Evolutionary conservation across 169 alveolate genomes (phyloP).

Genomic region (Plasmodium inui): DNA sequence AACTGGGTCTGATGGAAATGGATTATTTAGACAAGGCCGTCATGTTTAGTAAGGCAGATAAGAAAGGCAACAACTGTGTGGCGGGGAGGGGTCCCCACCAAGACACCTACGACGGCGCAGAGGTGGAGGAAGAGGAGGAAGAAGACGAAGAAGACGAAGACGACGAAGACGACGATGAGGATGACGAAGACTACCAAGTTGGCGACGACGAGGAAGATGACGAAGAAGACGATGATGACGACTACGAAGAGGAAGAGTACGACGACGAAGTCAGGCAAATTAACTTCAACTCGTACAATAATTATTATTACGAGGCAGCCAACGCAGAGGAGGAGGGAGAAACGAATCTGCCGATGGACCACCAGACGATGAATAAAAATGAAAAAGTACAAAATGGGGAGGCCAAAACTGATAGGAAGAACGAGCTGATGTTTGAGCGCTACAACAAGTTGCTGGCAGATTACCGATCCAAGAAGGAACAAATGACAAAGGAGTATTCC

Average conservation of each 20-base stretch:
- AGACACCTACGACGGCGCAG: background rate
- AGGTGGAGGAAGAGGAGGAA: background rate
- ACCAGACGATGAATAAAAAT: background rate
- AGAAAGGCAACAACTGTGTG: background rate
- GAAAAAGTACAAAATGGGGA: background rate
- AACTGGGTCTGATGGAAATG: constrained; percentile 9
- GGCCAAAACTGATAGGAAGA: background rate
- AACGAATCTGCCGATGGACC: background rate
- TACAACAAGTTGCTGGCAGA: constrained; percentile 30
- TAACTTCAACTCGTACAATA: constrained; percentile 52
- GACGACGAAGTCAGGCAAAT: constrained; percentile 31
- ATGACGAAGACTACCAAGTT: background rate
- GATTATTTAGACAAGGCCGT: constrained; percentile 15
- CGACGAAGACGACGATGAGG: background rate
- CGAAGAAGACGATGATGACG: background rate
- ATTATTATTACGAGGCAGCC: constrained; percentile 20
- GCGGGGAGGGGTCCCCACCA: background rate
- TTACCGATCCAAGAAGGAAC: constrained; percentile 8
- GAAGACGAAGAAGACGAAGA: background rate
- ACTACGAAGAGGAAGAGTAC: constrained; percentile 23
- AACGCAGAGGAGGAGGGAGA: constrained; percentile 24
- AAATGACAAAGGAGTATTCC: background rate
- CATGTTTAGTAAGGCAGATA: background rate
- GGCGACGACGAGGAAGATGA: constrained; percentile 5
- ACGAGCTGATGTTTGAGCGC: constrained; percentile 33